phyloP scores from a whole-genome alignment of 2,329 filamentous ascomycete genomes.

The Biscogniauxia mediterranea region DNA sequence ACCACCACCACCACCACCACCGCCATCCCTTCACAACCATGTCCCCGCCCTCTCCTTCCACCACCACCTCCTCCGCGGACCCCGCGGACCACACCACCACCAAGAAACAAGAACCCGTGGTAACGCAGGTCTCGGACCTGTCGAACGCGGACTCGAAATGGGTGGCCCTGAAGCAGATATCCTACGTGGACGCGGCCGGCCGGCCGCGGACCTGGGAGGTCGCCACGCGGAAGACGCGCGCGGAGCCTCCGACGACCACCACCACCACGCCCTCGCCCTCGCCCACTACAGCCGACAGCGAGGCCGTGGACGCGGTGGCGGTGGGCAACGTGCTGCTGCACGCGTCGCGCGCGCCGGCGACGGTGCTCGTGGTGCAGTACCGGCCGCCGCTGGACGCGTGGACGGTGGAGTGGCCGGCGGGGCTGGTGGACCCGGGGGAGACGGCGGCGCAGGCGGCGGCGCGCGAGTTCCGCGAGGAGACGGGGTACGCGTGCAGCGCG shows the following conservation, averaged over 20 bases:
- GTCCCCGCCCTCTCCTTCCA: too few relatives aligned
- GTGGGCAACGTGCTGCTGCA: slow-evolving; percentile 59
- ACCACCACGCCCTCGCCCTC: too few relatives aligned
- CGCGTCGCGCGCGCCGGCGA: slow-evolving; percentile 41
- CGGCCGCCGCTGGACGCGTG: slow-evolving; percentile 50
- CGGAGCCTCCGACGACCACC: neutral
- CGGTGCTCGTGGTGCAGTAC: slow-evolving; percentile 52
- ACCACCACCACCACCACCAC: too few relatives aligned
- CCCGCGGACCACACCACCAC: too few relatives aligned
- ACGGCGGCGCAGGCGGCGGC: slow-evolving; percentile 51
- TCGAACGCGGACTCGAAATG: slow-evolving; percentile 52
- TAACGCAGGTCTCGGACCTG: slow-evolving; percentile 47
- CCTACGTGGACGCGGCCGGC: slow-evolving; percentile 57
- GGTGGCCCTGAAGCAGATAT: slow-evolving; percentile 55
- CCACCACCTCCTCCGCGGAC: too few relatives aligned
- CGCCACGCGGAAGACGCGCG: slow-evolving; percentile 56
- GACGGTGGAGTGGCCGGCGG: slow-evolving; percentile 54
- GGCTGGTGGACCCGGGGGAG: slow-evolving; percentile 51
- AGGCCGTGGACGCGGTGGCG: slow-evolving; percentile 58
- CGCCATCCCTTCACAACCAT: too few relatives aligned
- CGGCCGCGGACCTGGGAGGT: slow-evolving; percentile 58
- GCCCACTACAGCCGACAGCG: slow-evolving; percentile 33
- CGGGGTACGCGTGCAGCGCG: slow-evolving; percentile 54
- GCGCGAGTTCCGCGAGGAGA: slow-evolving; percentile 55
- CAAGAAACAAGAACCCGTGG: slow-evolving; percentile 40